Base-by-base conservation (phyloP, 1,284 basidiomycete species). In the Ustilago curta region DNA sequence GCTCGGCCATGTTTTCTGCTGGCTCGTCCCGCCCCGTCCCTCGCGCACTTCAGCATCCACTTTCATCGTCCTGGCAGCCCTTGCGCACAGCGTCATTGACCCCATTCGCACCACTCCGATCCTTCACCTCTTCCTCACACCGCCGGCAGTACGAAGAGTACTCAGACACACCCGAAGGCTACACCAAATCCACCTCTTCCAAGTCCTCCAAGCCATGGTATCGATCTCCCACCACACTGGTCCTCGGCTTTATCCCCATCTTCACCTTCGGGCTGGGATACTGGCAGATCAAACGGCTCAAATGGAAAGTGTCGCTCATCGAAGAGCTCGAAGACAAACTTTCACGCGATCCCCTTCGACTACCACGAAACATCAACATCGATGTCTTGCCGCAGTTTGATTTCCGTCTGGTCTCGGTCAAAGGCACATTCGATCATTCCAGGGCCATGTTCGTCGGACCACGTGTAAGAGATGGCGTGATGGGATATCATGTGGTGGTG, bases 221-320 rank as follows among this genome's bases (percentile, higher is more conserved):
- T 63, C 62, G 61, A 7, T 79, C 79, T 5, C 83, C 83, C 4
- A 68, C 73, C 6, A 74, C 78, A 4, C 71, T 95, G 19, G 86
- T 96, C 12, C 88, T 97, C 55, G 93, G 92, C 25, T 88, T 92
- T 76, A 92, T 97, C 67, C 96, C 96, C 0, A 87, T 98, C 70
- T 90, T 97, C 79, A 94, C 94, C 0, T 94, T 95, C 76, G 91
- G 88, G n/a, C 88, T 99, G 64, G 96, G 96, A 21, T 91, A 91
- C 37, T 99, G 96, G 97, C 96, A 99, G 84, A 80, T 90, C 32
- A 89, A 93, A 79, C 89, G 97, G 43, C 88, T 99, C 45, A 90
- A 93, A 83, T 99, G 97, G 97, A 99, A 99, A 86, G 88, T 97
- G 32, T 89, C 90, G 55, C 88, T 99, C 66, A 97, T 99, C 74